Evolutionary conservation across 2,329 filamentous ascomycete genomes (phyloP), one percentile per base, ranked within the genome.

Genomic region (Chaetomiaceae sp.): DNA sequence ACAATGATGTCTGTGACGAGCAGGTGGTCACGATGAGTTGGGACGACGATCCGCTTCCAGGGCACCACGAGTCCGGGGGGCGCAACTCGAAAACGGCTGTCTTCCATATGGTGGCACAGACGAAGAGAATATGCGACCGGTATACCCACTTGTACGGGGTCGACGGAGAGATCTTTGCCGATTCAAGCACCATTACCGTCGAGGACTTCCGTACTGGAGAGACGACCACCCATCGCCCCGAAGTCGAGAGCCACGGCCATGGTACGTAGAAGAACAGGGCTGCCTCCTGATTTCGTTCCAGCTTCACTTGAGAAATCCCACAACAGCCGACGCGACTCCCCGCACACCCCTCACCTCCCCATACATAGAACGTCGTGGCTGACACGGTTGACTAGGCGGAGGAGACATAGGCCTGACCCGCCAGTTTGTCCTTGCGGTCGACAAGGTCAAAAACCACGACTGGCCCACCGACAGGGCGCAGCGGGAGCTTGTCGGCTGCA

Each of bases 91-190:
- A 97, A 69, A 88, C 84, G 14, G 91, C 90, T 1, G 82, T 82
- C 2, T 86, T 97, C 62, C 91, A 97, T 66, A 96, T 97, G 91
- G 84, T 91, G 2, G 89, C 91, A 2, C 87, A 90, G 51, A 95
- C 90, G 0, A 82, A 87, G 60, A 84, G 84, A 61, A 84, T 94
- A 56, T 97, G 91, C 64, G 79, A 95, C 55, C 81, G 93, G 3
- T 84, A 89, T 49, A 89, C 88, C 0, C 73, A 87, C 49, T 80
- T 96, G 38, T 95, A 96, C 66, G 93, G 93, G 39, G 86, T 86
- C 0, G 72, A 80, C 41, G 93, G 91, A 35, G 91, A 97, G 66
- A 79, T 97, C 22, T 79, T 81, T 56, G 93, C 94, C 54, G 89
- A 97, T 67, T 88, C 85, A 43, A 71, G 72, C 17, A 81, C 73